phyloP scores from a whole-genome alignment of 176 grass and related monocot genomes.

The Bolboschoenus planiculmis region DNA sequence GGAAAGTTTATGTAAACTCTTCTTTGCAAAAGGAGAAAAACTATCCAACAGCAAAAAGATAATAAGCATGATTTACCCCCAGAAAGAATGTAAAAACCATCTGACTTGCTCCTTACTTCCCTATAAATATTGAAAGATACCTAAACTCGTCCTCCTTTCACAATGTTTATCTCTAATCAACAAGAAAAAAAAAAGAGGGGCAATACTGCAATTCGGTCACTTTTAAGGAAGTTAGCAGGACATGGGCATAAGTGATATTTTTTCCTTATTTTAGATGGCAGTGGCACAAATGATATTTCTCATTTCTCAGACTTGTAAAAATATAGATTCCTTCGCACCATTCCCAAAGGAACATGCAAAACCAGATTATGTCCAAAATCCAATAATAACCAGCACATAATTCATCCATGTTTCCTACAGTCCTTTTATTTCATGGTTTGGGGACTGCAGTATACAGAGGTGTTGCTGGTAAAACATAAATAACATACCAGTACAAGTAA shows the following conservation, averaged over 20 bases:
- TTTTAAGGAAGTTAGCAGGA: no score
- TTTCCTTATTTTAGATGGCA: neutral
- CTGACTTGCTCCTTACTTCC: neutral
- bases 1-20: slow-evolving; percentile 4
- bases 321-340: neutral
- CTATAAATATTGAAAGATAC: no score
- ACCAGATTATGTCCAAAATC: neutral
- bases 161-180: no score
- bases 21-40: slow-evolving; percentile 20
- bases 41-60: neutral
- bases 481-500: neutral
- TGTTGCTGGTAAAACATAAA: neutral
- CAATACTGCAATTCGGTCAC: no score
- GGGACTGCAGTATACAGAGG: neutral
- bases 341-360: neutral
- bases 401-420: neutral
- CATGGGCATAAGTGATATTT: no score
- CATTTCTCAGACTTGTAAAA: neutral
- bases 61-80: neutral
- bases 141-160: no score
- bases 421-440: neutral
- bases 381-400: neutral
- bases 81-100: neutral
- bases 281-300: neutral
- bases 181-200: no score